Evolutionary conservation across 2,329 filamentous ascomycete genomes (phyloP).

Genomic region (Cercospora sojina): DNA sequence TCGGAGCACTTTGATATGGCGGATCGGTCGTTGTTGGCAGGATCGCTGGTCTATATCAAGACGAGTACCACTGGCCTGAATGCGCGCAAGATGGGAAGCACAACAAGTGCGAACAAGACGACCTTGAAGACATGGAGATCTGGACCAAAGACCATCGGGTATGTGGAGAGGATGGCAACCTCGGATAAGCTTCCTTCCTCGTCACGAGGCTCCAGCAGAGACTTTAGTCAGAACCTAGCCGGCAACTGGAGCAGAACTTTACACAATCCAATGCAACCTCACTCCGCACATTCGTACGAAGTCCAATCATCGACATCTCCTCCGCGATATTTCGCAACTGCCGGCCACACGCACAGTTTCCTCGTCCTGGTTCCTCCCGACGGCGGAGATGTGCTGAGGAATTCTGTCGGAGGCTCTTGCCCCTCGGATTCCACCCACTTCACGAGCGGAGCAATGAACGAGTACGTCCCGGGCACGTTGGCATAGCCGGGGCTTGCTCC

Average conservation of each 20-base stretch:
- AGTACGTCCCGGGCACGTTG: constrained; percentile 37
- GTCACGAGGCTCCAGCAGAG: background rate
- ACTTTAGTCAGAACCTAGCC: background rate
- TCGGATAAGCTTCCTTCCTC: background rate
- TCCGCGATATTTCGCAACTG: constrained; percentile 33
- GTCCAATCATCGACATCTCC: constrained; percentile 29
- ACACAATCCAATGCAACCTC: background rate
- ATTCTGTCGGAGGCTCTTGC: constrained; percentile 27
- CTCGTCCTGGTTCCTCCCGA: constrained; percentile 37
- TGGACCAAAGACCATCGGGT: background rate
- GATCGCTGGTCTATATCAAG: background rate
- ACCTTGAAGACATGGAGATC: background rate
- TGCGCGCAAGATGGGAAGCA: background rate
- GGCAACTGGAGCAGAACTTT: background rate
- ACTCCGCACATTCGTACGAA: constrained; percentile 30
- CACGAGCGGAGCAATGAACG: constrained; percentile 38
- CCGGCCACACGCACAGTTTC: constrained; percentile 39
- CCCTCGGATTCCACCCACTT: constrained; percentile 40
- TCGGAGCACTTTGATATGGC: background rate
- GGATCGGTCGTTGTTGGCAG: background rate
- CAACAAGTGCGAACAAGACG: background rate
- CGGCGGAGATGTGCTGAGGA: constrained; percentile 35
- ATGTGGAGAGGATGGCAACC: background rate
- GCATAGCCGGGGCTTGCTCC: constrained; percentile 39
- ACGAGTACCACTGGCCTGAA: background rate